phyloP scores from a whole-genome alignment of 2,329 filamentous ascomycete species.

The Tolypocladium paradoxum region DNA sequence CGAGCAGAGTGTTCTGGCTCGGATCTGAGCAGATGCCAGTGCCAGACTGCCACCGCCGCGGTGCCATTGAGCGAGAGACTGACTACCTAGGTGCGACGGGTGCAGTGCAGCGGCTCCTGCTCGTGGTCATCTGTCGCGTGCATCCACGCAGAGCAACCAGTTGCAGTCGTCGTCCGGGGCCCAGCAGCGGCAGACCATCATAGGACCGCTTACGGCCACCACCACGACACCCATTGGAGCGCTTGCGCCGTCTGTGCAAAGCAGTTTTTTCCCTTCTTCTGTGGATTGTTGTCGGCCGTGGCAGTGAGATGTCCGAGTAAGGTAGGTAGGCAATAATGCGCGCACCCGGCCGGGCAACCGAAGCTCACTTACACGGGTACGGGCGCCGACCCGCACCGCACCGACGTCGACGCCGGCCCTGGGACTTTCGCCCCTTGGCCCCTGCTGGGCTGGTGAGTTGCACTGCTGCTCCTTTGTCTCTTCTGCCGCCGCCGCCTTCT shows the following conservation, averaged over 20 bases:
- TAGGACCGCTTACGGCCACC: background rate
- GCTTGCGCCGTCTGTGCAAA: too few relatives aligned
- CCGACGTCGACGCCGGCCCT: background rate
- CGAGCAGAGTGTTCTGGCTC: too few relatives aligned
- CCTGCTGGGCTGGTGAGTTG: background rate
- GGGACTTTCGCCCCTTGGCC: background rate
- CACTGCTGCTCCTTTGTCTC: background rate
- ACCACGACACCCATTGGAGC: background rate
- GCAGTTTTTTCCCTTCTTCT: too few relatives aligned
- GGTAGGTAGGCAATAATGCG: too few relatives aligned
- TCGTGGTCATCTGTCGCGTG: background rate
- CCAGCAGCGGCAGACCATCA: too few relatives aligned
- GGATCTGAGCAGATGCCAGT: too few relatives aligned
- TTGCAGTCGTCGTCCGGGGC: too few relatives aligned
- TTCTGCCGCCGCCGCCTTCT: background rate
- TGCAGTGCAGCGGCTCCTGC: too few relatives aligned
- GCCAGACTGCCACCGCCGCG: too few relatives aligned
- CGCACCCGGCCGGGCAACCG: background rate
- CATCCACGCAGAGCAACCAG: background rate
- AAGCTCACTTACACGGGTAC: background rate
- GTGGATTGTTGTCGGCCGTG: background rate
- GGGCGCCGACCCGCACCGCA: background rate
- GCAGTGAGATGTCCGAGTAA: background rate
- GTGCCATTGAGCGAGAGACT: too few relatives aligned
- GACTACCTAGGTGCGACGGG: too few relatives aligned